Base-by-base conservation (phyloP, 2,329 filamentous ascomycete genomes). In the Aspergillus sp. region DNA sequence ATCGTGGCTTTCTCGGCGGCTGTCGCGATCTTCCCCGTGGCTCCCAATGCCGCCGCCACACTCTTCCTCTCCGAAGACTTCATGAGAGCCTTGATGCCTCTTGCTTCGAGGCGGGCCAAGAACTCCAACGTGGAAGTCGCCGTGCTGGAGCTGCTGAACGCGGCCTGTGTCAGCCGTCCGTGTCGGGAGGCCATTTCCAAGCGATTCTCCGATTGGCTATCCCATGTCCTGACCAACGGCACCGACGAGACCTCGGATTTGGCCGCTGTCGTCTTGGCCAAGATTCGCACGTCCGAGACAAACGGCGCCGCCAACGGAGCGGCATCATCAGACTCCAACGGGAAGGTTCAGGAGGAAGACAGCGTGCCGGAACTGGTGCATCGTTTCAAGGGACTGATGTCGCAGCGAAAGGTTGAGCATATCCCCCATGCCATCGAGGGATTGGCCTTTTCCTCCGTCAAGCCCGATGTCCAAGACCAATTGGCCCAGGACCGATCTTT, bases 1-100 rank as follows among this genome's bases (percentile, higher is more conserved):
- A 88, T 95, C 46, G 76, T 93, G 43, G 90, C 90, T 4, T 97
- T 96, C 65, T 97, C 90, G 45, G 89, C 90, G n/a, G 88, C 89
- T 4, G 82, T 89, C 2, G 81, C 83, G 26, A 80, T 94, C 6
- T 98, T 98, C 63, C 90, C 93, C 1, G 79, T 98, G 44, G 81
- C 87, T 2, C 85, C 88, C 3, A 79, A 83, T 46, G 78, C 87
- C 39, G 87, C 84, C 2, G 77, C 87, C 3, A 76, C 82, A 49
- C 74, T 97, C 34, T 96, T 98, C 64, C 78, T 97, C 47, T 89
- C 83, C 33, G 88, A 95, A 55, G 88, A 88, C 3, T 97, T 98
- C 59, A 73, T 96, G 41, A 75, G 81, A 48, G 84, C 81, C 46
- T 77, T 97, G 5, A 83, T 85, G 10, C 81, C 85, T 9, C 73